Evolutionary conservation across 1,284 basidiomycete species (phyloP).

Genomic region (Ustilago hordei): DNA sequence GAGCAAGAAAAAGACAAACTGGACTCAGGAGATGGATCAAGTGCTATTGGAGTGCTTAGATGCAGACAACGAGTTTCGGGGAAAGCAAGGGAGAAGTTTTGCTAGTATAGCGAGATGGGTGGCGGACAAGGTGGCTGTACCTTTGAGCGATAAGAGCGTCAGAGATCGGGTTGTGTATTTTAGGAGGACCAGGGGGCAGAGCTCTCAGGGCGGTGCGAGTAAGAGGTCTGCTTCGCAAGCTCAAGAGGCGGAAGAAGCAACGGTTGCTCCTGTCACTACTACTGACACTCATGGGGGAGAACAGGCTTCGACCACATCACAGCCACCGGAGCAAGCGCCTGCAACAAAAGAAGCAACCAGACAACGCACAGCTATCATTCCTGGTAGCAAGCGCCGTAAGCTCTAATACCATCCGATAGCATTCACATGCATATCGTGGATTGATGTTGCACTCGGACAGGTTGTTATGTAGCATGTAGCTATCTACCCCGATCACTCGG

Average conservation of each 20-base stretch:
- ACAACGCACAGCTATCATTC: constrained; percentile 22
- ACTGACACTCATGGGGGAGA: not conserved
- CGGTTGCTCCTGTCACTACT: not conserved
- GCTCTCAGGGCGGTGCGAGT: not conserved
- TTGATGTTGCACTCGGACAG: not conserved
- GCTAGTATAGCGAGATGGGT: constrained; percentile 20
- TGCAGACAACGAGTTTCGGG: constrained; percentile 3
- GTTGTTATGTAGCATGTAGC: not conserved
- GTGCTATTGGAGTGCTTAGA: constrained; percentile 23
- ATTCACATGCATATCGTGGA: not conserved
- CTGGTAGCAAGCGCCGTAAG: constrained; percentile 39
- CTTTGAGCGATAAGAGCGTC: constrained; percentile 27
- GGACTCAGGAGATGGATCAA: constrained; percentile 35
- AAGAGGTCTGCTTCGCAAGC: not conserved
- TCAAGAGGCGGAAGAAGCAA: not conserved
- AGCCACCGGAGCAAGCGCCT: not conserved
- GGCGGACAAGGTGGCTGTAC: constrained; percentile 5
- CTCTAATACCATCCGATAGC: constrained; percentile 2
- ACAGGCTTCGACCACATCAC: not conserved
- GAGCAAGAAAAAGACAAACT: constrained; percentile 18
- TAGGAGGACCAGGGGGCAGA: not conserved
- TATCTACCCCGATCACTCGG: not conserved
- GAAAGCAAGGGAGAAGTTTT: constrained; percentile 22
- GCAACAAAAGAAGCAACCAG: not conserved
- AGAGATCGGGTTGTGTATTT: constrained; percentile 21